Evolutionary conservation across 352 stramenopile species (phyloP).

Genomic region (Pythium plurisporium): DNA sequence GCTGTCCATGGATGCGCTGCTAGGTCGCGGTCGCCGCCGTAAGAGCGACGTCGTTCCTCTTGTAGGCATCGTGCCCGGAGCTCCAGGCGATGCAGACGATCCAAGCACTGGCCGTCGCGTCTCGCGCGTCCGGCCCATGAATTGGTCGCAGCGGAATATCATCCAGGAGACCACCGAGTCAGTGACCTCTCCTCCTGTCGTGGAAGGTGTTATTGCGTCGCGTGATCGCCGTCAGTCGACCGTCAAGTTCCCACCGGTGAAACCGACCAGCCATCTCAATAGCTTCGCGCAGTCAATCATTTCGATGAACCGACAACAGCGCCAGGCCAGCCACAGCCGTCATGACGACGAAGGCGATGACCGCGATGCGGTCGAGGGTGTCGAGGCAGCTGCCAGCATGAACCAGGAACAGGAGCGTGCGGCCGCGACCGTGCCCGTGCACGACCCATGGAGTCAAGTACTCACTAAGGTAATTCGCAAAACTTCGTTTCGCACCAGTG

Average conservation of each 20-base stretch:
- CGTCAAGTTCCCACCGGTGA: background rate
- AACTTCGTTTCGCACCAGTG: background rate
- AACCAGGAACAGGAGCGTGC: too few relatives aligned
- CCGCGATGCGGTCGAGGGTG: too few relatives aligned
- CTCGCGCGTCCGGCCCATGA: conserved; percentile 9
- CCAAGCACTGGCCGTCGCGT: background rate
- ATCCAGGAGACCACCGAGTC: background rate
- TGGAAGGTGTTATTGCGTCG: background rate
- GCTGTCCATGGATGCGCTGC: conserved; percentile 2
- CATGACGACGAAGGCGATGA: background rate
- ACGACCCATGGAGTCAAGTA: conserved; percentile 14
- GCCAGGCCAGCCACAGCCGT: background rate
- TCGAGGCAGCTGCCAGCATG: too few relatives aligned
- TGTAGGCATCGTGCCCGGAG: background rate
- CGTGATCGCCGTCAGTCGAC: too few relatives aligned
- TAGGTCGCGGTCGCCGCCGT: conserved; percentile 2
- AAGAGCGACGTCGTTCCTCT: conserved; percentile 20
- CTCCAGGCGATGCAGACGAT: background rate
- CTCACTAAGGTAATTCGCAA: conserved; percentile 14
- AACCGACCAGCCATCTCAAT: background rate
- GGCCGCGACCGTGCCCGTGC: background rate
- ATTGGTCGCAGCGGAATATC: background rate
- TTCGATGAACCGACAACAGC: conserved; percentile 8
- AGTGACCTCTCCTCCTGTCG: background rate
- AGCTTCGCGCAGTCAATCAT: conserved; percentile 8